Base-by-base conservation (phyloP, 2,329 filamentous ascomycete genomes). In the Neofusicoccum parvum region DNA sequence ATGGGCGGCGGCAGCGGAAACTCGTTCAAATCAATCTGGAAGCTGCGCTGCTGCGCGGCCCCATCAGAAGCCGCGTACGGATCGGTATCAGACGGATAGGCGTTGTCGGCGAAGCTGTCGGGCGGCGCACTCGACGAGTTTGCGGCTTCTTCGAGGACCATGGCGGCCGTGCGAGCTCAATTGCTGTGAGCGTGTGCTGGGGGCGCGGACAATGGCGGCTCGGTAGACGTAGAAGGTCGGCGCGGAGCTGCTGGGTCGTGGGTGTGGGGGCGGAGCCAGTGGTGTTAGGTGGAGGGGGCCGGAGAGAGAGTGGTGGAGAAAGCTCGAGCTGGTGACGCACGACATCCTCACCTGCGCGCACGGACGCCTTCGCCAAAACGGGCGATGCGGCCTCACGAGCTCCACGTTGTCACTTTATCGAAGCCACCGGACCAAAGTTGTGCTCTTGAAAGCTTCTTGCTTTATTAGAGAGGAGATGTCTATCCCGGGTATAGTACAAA, bases 101-200 rank as follows among this genome's bases (percentile, higher is more conserved):
- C 41, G 14, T 71, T 70, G 43, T 76, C 73, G 50, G 62, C 66
- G 66, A 76, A 75, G 70, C 72, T 69, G 53, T 77, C 73, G 7
- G 56, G n/a, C 32, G 56, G 39, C n/a, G 43, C 43, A n/a, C 32
- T 48, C 23, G 73, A 69, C n/a, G 68, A 56, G 5, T 73, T 69
- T 5, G 75, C 70, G 9, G 75, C 70, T 49, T 80, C 78, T 69
- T 79, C 72, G 23, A 80, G 75, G 48, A 81, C 80, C 80, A 81
- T 82, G 56, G 11, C 32, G 72, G 69, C 36, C 37, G 15, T 27
- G 9, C n/a, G 32, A 7, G n/a, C 5, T 5, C n/a, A 27, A 17
- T 20, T 20, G 46, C n/a, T 49, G 23, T 15, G 9, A 17, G 23
- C 46, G 46, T 15, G 39, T 5, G 10, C n/a, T n/a, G 43, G 7